phyloP scores from a whole-genome alignment of 441 rosid genomes.

The Corymbia calophylla region DNA sequence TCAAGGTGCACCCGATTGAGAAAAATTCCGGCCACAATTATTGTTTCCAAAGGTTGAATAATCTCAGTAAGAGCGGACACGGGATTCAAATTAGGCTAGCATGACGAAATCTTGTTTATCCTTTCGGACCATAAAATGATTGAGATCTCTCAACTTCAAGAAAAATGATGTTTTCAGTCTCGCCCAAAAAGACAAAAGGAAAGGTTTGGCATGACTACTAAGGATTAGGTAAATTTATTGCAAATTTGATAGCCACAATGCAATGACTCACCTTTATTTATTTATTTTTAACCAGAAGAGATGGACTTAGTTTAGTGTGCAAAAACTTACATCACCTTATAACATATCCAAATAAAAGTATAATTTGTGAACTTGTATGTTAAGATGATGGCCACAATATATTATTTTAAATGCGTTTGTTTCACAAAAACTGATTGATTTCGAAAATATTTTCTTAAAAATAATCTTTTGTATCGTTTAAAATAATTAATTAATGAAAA shows the following conservation, averaged over 20 bases:
- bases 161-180: not conserved
- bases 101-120: not conserved
- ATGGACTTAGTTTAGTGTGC: not conserved
- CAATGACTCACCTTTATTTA: not conserved
- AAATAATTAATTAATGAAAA: too few relatives aligned
- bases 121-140: not conserved
- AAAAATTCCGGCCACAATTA: not conserved
- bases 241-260: accelerated
- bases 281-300: too few relatives aligned
- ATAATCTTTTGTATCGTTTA: too few relatives aligned
- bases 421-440: accelerated
- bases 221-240: not conserved
- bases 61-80: not conserved
- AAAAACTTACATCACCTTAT: too few relatives aligned
- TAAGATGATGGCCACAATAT: not conserved
- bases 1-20: not conserved
- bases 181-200: not conserved
- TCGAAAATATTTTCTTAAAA: too few relatives aligned
- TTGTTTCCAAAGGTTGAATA: not conserved
- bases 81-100: not conserved
- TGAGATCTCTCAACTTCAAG: not conserved
- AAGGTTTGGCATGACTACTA: not conserved
- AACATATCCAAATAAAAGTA: not conserved
- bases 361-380: not conserved
- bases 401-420: not conserved